phyloP scores from a whole-genome alignment of 768 basidiomycete species.

The Termitomyces sp. region DNA sequence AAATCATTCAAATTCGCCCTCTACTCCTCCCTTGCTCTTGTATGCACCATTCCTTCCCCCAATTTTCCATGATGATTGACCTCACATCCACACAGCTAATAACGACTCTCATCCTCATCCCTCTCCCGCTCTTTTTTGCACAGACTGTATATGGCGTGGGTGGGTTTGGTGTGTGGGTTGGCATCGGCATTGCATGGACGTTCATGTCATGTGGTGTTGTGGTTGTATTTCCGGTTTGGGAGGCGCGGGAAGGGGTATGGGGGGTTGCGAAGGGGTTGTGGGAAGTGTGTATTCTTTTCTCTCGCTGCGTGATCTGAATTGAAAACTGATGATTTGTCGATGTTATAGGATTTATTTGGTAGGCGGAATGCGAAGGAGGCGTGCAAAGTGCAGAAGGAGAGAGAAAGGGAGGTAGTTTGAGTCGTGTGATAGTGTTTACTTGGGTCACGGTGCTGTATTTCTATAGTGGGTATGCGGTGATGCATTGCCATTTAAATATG shows the following conservation, averaged over 20 bases:
- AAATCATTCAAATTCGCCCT: slow-evolving; percentile 82
- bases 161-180: slow-evolving; percentile 72
- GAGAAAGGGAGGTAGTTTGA: not conserved
- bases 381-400: not conserved
- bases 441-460: too few species aligned
- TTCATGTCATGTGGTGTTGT: slow-evolving; percentile 72
- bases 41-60: slow-evolving; percentile 25
- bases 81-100: slow-evolving; percentile 36
- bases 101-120: slow-evolving; percentile 68
- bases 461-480: too few species aligned
- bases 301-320: not conserved
- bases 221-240: slow-evolving; percentile 83
- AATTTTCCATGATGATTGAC: not conserved
- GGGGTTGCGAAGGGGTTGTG: slow-evolving; percentile 32
- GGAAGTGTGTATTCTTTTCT: not conserved
- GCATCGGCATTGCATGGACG: slow-evolving; percentile 77
- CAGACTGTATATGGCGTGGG: slow-evolving; percentile 63
- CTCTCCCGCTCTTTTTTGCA: slow-evolving; percentile 83
- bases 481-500: too few species aligned
- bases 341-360: not conserved
- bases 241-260: slow-evolving; percentile 62
- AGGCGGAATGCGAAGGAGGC: not conserved
- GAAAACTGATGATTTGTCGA: not conserved
- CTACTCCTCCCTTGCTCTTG: slow-evolving; percentile 63
- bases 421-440: too few species aligned